These are phyloP conservation scores for Ophiocordyceps robertsii DNA, from an alignment of 2,329 filamentous ascomycete species.

Conservation along the genomic window DNA sequence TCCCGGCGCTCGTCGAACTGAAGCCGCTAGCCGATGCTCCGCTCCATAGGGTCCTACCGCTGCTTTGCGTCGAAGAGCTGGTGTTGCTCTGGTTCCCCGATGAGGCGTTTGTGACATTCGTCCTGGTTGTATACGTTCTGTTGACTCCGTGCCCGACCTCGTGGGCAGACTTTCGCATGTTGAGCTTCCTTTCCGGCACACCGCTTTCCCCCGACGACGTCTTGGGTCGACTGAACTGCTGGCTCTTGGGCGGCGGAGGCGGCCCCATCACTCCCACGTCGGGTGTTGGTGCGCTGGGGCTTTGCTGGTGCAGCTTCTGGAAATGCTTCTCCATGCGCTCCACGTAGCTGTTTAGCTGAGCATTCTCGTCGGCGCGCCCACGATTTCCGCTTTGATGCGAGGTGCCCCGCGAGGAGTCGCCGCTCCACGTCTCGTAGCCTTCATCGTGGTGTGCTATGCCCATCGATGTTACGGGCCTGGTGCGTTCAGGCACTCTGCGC, in stretches of 20 bases:
- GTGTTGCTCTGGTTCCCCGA: constrained; percentile 57
- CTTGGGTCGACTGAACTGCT: constrained; percentile 39
- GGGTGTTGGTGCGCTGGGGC: constrained; percentile 24
- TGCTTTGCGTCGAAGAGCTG: constrained; percentile 64
- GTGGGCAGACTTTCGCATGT: constrained; percentile 61
- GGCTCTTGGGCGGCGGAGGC: constrained; percentile 48
- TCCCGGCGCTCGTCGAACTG: constrained; percentile 91
- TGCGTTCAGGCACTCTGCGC: constrained; percentile 11
- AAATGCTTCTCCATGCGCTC: constrained; percentile 82
- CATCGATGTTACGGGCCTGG: constrained; percentile 55
- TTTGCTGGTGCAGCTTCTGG: constrained; percentile 54
- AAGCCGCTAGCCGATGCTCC: constrained; percentile 80
- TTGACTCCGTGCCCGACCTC: constrained; percentile 61
- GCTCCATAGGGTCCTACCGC: constrained; percentile 83
- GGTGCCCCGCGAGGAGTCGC: constrained; percentile 36
- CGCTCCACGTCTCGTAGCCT: constrained; percentile 45
- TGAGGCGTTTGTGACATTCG: constrained; percentile 67
- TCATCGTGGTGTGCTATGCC: constrained; percentile 52
- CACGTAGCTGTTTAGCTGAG: constrained; percentile 74
- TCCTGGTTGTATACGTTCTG: constrained; percentile 80
- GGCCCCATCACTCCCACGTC: constrained; percentile 39
- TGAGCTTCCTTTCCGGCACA: constrained; percentile 32
- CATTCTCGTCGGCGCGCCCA: constrained; percentile 41
- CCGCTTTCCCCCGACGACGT: constrained; percentile 38
- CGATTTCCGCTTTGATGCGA: constrained; percentile 25